Evolutionary conservation across 768 basidiomycete species (phyloP), one percentile per base, ranked within the genome.

Genomic region (Chiua virens): DNA sequence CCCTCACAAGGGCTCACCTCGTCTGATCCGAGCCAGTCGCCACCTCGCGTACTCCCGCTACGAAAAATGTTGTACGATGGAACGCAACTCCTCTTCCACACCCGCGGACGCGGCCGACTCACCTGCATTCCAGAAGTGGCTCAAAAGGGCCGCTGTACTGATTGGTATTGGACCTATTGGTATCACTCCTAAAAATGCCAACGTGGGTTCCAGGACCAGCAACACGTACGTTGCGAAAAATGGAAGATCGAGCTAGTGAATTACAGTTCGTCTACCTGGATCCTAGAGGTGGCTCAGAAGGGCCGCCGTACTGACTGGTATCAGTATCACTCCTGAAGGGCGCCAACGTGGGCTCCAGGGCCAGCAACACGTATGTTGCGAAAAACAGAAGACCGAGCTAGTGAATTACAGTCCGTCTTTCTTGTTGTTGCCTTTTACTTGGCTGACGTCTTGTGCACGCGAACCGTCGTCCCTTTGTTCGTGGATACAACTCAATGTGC

Each of bases 241-340:
- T 83, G 78, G 73, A 89, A 89, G 66, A 69, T 71, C 36, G 81
- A 84, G 46, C 68, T 92, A 35, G 79, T 89, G 75, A 73, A 81
- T 49, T 80, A 77, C 63, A 90, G n/a, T n/a, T n/a, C n/a, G n/a
- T n/a, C n/a, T n/a, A 36, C 55, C 49, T 37, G 64, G 68, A 3
- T 85, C 81, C 54, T 71, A 78, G 38, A 65, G 64, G 71, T 85
- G 83, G 82, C 70, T 79, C 37, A 67, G 71, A 36, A 75, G 73
- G 50, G 74, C 80, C 15, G 69, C 76, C 1, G 57, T 73, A 48
- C 59, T 81, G 17, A 81, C 82, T 0, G 82, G 82, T 9, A 55
- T 82, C 30, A 81, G 80, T 0, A 59, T 79, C 42, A 69, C 73
- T 21, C 61, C 73, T 2, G n/a, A 74, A 77, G 22, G 83, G 53